Conservation (phyloP, 352 stramenopile genomes). For the Pilasporangium apinafurcum region DNA sequence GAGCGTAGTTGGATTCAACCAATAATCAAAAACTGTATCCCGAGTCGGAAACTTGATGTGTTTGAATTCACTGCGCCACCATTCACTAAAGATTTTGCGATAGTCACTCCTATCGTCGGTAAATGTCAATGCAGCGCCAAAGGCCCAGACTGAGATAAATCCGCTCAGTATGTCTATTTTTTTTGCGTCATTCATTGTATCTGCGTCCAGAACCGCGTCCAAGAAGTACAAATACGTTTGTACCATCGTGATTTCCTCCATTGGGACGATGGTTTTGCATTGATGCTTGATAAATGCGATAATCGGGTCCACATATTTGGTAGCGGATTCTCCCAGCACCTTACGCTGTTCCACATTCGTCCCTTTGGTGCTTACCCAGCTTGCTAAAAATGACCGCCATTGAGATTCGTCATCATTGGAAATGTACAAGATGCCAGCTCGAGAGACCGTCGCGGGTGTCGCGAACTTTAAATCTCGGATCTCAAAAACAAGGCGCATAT, state of each 20-base stretch:
- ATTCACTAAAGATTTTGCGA: constrained; percentile 92
- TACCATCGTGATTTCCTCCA: constrained; percentile 90
- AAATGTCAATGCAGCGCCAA: constrained; percentile 83
- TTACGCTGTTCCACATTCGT: constrained; percentile 45
- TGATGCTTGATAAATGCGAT: constrained; percentile 84
- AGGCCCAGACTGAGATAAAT: constrained; percentile 92
- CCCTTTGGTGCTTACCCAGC: constrained; percentile 82
- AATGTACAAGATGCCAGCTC: constrained; percentile 95
- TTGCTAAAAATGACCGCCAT: constrained; percentile 90
- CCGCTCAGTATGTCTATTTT: constrained; percentile 85
- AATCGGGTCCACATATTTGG: constrained; percentile 85
- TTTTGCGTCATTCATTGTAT: constrained; percentile 49
- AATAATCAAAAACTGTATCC: constrained; percentile 97
- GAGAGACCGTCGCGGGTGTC: constrained; percentile 92
- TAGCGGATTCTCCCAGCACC: constrained; percentile 50
- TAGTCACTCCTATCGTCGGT: constrained; percentile 92
- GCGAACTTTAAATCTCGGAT: constrained; percentile 93
- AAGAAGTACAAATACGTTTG: constrained; percentile 91
- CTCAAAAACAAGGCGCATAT: constrained; percentile 96
- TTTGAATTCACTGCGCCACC: constrained; percentile 92
- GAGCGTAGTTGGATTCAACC: constrained; percentile 86
- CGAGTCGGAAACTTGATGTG: constrained; percentile 91
- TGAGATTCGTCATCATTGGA: constrained; percentile 89
- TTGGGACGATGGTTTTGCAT: constrained; percentile 84
- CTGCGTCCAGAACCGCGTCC: constrained; percentile 73